Base-by-base conservation (phyloP, 805 yeast genomes). In the Lachancea waltii region DNA sequence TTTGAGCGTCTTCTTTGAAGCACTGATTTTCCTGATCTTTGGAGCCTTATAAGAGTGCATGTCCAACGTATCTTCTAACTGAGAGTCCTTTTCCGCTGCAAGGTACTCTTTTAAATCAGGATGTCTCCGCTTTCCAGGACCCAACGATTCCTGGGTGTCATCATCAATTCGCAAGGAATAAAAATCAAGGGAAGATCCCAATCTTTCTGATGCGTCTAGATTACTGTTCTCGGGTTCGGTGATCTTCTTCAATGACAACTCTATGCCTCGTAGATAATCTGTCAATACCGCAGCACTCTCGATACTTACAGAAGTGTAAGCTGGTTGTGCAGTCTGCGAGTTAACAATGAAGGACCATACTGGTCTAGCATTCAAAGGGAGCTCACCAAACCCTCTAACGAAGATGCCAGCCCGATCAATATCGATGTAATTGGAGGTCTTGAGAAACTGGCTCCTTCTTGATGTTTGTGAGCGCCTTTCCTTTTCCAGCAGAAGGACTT, bases 1-100 rank as follows among this genome's bases (percentile, higher is more conserved):
- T 40, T 45, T 50, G 35, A 58, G 39, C 1, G 61, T 50, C 37
- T 55, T 54, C 33, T 57, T 57, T 1, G 62, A 57, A 13, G 56
- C 58, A 40, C 63, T 58, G 15, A 57, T 54, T 36, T 56, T 58
- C 32, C 57, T 42, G 9, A 51, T 43, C 31, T 58, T 58, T 15
- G 44, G 18, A 8, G 37, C 24, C 9, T 21, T 18, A 22, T 7
- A 16, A 10, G 10, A 18, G 4, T 22, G 25, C 34, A 15, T 30
- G 22, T 45, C 43, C 29, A 43, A 25, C 7, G 48, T 52, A 22
- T 52, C 53, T 3, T 42, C 40, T 3, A 43, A 18, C 11, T 43
- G 40, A 11, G 52, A 49, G 33, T 48, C 43, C 23, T 47, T 48
- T 2, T 42, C 48, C n/a, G 38, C 41, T 6, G 43, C 35, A 26